Evolutionary conservation across 2,329 filamentous ascomycete species (phyloP).

Genomic region (Trichoderma hamatum): DNA sequence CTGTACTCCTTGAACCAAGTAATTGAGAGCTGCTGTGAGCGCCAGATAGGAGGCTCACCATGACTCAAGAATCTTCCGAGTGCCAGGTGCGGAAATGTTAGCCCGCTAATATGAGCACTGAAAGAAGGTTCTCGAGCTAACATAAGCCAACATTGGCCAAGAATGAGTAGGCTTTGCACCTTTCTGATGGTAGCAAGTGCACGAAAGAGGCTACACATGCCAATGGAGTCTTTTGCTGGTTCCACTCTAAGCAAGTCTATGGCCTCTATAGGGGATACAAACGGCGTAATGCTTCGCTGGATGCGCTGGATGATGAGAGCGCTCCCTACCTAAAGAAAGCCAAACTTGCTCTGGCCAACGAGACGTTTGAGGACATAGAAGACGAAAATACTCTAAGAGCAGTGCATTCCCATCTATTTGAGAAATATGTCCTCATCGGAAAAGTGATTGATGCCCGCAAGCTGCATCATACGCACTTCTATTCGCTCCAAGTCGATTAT

Average conservation of each 20-base stretch:
- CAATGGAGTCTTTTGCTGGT: conserved; percentile 20
- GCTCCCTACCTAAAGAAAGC: conserved; percentile 2
- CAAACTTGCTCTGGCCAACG: conserved; percentile 10
- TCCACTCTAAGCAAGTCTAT: conserved; percentile 16
- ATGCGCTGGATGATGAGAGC: neutral
- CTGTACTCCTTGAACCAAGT: neutral
- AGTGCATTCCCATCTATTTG: conserved; percentile 9
- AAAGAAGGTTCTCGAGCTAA: neutral
- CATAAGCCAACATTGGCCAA: neutral
- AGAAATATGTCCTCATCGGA: conserved; percentile 10
- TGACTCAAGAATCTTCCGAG: neutral
- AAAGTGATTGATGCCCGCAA: conserved; percentile 18
- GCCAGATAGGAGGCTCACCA: neutral
- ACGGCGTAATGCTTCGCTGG: conserved; percentile 13
- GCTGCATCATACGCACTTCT: conserved; percentile 20
- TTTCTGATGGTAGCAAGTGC: conserved; percentile 7
- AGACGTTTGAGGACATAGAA: conserved; percentile 12
- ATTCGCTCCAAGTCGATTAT: conserved; percentile 5
- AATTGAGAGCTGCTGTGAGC: neutral
- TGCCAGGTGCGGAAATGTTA: conserved; percentile 4
- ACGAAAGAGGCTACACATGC: conserved; percentile 16
- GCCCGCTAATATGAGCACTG: neutral
- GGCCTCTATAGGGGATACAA: conserved; percentile 20
- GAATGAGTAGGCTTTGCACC: conserved; percentile 2
- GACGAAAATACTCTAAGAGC: neutral